Evolutionary conservation across 495 filamentous ascomycete genomes (phyloP).

Genomic region (Neurospora pannonica): DNA sequence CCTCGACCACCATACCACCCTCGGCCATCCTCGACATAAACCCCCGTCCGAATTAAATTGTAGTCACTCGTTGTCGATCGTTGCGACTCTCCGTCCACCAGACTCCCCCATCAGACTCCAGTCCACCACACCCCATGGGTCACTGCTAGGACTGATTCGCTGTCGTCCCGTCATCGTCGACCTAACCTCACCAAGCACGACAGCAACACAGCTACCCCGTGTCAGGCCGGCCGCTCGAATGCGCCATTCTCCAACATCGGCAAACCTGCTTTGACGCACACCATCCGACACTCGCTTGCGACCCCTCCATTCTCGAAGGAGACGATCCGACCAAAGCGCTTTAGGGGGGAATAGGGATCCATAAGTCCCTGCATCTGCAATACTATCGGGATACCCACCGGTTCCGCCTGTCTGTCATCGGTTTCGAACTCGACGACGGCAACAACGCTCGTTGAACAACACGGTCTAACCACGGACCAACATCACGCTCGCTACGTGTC

Average conservation of each 20-base stretch:
- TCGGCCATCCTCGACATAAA: neutral
- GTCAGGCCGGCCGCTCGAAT: slow-evolving; percentile 2
- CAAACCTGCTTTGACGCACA: slow-evolving; percentile 20
- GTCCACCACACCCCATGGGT: neutral
- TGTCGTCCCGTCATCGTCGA: neutral
- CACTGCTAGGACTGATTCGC: neutral
- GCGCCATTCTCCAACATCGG: slow-evolving; percentile 8
- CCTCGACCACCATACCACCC: neutral
- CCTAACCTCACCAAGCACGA: neutral
- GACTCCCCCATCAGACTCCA: neutral
- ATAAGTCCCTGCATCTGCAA: neutral
- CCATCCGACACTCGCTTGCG: slow-evolving; percentile 8
- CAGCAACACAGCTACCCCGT: neutral
- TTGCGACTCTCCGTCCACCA: neutral
- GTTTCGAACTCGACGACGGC: neutral
- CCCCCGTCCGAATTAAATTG: neutral
- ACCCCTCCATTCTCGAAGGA: neutral
- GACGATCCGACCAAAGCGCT: neutral
- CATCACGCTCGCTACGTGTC: neutral
- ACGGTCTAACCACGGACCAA: neutral
- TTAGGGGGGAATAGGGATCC: neutral
- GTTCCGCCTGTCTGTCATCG: neutral
- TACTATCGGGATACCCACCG: slow-evolving; percentile 12
- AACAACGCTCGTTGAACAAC: neutral
- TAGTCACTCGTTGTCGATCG: neutral